Conservation (phyloP, 345 rosid species). For the Anastatica hierochuntica region DNA sequence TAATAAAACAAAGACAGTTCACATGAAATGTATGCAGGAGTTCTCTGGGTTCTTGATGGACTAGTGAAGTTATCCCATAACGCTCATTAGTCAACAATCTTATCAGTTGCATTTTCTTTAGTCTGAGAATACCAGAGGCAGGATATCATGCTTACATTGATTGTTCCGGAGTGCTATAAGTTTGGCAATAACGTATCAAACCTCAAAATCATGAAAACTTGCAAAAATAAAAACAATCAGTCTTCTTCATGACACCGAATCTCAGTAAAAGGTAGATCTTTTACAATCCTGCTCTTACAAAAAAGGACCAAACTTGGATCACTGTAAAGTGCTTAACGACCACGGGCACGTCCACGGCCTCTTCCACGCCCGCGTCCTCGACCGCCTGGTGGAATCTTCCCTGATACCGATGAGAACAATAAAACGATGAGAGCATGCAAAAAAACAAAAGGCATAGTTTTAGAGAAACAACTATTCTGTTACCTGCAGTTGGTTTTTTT, state of each 20-base stretch:
- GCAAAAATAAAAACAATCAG: neutral
- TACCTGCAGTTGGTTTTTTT: slow-evolving; percentile 94
- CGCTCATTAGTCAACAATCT: no score
- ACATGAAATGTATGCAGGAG: no score
- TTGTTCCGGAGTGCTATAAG: neutral
- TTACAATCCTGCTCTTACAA: slow-evolving; percentile 14
- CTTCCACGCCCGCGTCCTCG: slow-evolving; percentile 93
- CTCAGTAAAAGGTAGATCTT: slow-evolving; percentile 18
- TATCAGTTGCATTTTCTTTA: no score
- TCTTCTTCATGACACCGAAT: slow-evolving; percentile 4
- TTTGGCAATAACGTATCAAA: slow-evolving; percentile 8
- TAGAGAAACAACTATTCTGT: neutral
- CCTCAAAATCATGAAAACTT: slow-evolving; percentile 3
- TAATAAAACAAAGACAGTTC: no score
- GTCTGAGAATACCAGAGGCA: no score
- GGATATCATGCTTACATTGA: no score
- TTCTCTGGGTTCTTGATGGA: no score
- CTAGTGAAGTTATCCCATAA: no score
- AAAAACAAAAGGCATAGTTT: neutral
- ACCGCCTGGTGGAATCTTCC: slow-evolving; percentile 53
- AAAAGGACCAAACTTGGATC: neutral
- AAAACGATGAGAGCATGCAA: slow-evolving; percentile 1
- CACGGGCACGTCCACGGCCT: slow-evolving; percentile 82
- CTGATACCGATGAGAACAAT: slow-evolving; percentile 26
- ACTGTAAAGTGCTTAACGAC: slow-evolving; percentile 37